Base-by-base conservation (phyloP, 768 basidiomycete species). In the Cantharellus cinnabarinus region DNA sequence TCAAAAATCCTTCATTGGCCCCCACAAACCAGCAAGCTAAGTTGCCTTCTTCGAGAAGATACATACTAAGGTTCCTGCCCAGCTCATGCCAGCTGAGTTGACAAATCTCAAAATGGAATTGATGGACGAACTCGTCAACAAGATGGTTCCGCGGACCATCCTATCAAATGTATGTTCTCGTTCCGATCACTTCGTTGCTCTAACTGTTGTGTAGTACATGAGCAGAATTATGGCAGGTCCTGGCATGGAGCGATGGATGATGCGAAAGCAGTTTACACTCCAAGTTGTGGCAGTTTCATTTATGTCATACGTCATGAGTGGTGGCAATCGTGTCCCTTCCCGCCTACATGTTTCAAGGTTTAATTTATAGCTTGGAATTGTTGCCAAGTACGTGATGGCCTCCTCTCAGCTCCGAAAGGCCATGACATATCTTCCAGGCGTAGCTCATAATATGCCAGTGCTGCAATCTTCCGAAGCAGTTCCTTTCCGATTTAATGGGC, bases 401-500 rank as follows among this genome's bases (percentile, higher is more conserved):
- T 56, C 29, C 15, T 55, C 38, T 53, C 35, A 50, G 55, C 57
- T 14, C 15, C 5, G 29, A 7, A n/a, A 53, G 55, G 29, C 59
- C 7, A 34, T 48, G 20, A 29, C 29, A 15, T 14, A 59, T 60
- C 10, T 4, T 38, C 10, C 20, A 42, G 59, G 37, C 29, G 41
- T 62, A 2, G 52, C 5, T 4, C 40, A 42, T 15, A n/a, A 4
- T 42, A 2, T 55, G 14, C 54, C 69, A 63, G 66, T 50, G 68
- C 71, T 59, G 64, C 67, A 60, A 65, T 70, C 60, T 70, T 70
- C 10, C 63, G 95, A 99, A 65, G 76, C 82, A 2, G 90, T 97
- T 3, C 95, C 95, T 0, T 99, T 99, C 85, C 83, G 95, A 42
- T 80, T 94, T 63, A 98, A 35, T 98, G 94, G 93, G 84, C 87